Evolutionary conservation across 495 filamentous ascomycete genomes (phyloP).

Genomic region (Aspergillus panamensis): DNA sequence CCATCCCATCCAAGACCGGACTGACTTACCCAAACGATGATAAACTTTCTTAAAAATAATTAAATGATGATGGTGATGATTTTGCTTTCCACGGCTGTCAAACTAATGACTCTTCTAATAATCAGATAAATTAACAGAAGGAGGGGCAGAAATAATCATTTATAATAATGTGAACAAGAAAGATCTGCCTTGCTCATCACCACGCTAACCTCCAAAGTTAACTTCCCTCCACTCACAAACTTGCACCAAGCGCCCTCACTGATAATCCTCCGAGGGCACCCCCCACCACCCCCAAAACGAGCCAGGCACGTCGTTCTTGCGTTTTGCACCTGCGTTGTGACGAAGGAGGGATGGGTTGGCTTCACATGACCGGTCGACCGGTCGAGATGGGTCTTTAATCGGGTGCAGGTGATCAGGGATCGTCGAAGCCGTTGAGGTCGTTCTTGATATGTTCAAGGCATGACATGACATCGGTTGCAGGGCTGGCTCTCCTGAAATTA

Average conservation of each 20-base stretch:
- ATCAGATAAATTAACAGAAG: neutral
- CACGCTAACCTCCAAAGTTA: neutral
- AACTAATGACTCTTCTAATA: no score
- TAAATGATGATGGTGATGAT: no score
- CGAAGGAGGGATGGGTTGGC: neutral
- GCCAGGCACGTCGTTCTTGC: neutral
- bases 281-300: neutral
- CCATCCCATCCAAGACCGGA: neutral
- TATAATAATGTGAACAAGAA: neutral
- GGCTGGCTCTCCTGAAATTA: no score
- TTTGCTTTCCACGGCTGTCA: no score
- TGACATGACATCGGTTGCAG: no score
- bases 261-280: neutral
- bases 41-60: neutral
- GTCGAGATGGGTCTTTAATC: no score
- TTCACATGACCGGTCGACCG: neutral
- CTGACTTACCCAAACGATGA: neutral
- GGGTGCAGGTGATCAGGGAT: no score
- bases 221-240: neutral
- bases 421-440: no score
- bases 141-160: neutral
- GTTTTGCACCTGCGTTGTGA: neutral
- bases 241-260: constrained; percentile 10
- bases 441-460: no score
- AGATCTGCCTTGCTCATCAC: neutral